These are phyloP conservation scores for Tuber borchii DNA, from an alignment of 495 filamentous ascomycete genomes.

Conservation along the genomic window DNA sequence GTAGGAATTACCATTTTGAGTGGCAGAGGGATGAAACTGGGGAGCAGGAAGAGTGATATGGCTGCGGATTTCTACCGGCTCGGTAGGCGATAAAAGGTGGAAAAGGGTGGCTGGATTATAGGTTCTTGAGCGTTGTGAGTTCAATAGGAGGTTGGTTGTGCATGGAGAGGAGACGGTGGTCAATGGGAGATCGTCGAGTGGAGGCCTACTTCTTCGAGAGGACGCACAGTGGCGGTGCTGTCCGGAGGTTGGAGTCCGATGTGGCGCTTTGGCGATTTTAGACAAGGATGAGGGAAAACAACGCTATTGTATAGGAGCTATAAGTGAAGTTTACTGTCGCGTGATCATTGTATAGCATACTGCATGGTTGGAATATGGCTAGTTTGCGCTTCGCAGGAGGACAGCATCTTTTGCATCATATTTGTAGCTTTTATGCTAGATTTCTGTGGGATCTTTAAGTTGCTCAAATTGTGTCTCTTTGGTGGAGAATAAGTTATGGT, in stretches of 20 bases:
- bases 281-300: neutral
- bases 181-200: neutral
- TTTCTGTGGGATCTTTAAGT: neutral
- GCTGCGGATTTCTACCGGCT: neutral
- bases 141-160: neutral
- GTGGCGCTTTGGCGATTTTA: neutral
- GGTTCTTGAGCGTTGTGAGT: neutral
- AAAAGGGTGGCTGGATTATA: neutral
- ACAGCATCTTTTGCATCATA: neutral
- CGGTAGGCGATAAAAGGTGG: neutral
- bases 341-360: neutral
- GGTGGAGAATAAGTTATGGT: neutral
- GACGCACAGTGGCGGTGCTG: neutral
- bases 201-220: neutral
- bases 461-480: neutral
- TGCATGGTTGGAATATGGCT: neutral
- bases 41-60: neutral
- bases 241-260: neutral
- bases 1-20: conserved; percentile 30
- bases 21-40: conserved; percentile 23
- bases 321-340: neutral
- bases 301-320: neutral
- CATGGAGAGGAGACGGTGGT: neutral
- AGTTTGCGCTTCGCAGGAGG: neutral
- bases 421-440: too few species aligned